Percentiles rank a stretch among this genome's conserved stretches.
Conservation (phyloP, 495 filamentous ascomycete genomes). For the Neurospora sublineolata region DNA sequence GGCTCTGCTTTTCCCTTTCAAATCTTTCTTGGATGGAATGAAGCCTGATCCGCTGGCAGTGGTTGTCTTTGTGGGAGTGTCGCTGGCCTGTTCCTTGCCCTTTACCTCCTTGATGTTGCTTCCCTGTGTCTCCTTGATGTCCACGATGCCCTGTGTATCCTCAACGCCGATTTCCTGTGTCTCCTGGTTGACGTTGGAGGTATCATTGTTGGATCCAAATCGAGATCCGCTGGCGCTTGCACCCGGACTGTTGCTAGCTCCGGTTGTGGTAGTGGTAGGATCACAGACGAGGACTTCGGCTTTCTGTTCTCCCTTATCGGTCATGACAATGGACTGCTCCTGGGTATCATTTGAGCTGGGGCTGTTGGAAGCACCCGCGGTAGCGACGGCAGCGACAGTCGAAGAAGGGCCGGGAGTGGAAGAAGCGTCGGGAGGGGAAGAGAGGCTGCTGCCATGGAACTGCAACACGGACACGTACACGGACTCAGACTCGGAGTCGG, state of each 20-base stretch:
- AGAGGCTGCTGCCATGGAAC: not conserved
- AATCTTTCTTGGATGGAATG: not conserved
- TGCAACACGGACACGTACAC: not conserved
- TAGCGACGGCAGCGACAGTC: not conserved
- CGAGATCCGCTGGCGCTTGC: not conserved
- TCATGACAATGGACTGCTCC: not conserved
- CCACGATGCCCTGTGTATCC: too few relatives aligned
- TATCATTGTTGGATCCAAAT: not conserved
- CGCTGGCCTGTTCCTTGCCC: not conserved
- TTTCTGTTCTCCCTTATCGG: not conserved
- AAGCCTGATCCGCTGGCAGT: not conserved
- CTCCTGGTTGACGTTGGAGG: not conserved
- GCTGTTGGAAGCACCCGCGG: not conserved
- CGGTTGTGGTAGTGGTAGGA: not conserved
- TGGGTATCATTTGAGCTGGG: not conserved
- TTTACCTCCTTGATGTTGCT: not conserved
- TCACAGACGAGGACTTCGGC: not conserved
- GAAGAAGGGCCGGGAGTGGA: not conserved
- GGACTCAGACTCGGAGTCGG: not conserved
- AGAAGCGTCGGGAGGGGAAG: not conserved
- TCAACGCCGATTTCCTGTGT: too few relatives aligned
- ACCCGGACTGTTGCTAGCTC: not conserved
- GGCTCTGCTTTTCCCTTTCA: not conserved
- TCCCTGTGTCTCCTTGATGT: not conserved
- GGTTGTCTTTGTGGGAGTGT: not conserved